Conservation (phyloP, 495 filamentous ascomycete genomes). For the Aspergillus egyptiacus region DNA sequence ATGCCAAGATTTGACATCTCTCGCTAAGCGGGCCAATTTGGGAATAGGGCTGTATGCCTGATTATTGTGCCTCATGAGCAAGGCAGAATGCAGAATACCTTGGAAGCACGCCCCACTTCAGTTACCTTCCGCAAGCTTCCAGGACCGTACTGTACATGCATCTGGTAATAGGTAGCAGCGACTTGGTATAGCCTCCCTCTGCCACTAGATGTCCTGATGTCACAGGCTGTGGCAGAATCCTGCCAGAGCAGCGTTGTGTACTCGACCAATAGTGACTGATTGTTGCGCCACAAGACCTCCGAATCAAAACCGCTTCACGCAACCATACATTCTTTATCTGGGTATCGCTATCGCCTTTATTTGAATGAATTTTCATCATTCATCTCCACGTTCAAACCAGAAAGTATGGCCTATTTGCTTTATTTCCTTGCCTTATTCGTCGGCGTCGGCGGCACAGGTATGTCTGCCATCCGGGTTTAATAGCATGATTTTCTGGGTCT, state of each 20-base stretch:
- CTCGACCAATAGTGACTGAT: not conserved
- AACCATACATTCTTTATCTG: not conserved
- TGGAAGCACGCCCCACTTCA: conserved; percentile 8
- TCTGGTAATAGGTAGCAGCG: not conserved
- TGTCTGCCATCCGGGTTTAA: conserved; percentile 10
- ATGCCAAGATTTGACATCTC: conserved; percentile 25
- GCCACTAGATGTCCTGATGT: conserved; percentile 1
- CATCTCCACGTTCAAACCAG: not conserved
- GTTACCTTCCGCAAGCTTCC: conserved; percentile 12
- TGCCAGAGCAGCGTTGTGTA: conserved; percentile 1
- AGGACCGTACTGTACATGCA: no score
- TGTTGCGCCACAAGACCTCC: not conserved
- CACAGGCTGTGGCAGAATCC: conserved; percentile 8
- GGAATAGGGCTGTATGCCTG: conserved; percentile 26
- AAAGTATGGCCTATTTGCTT: conserved; percentile 65
- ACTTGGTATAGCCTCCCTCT: not conserved
- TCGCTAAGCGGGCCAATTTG: conserved; percentile 42
- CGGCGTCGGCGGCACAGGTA: conserved; percentile 57
- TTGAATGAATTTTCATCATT: not conserved
- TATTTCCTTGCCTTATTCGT: conserved; percentile 63
- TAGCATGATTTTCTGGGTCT: not conserved
- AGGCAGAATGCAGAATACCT: conserved; percentile 8
- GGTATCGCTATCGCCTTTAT: not conserved
- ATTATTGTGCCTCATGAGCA: conserved; percentile 12
- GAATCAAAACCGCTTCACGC: not conserved